Evolutionary conservation across 148 eudicot genomes (phyloP).

Genomic region (Rhododendron williamsianum): DNA sequence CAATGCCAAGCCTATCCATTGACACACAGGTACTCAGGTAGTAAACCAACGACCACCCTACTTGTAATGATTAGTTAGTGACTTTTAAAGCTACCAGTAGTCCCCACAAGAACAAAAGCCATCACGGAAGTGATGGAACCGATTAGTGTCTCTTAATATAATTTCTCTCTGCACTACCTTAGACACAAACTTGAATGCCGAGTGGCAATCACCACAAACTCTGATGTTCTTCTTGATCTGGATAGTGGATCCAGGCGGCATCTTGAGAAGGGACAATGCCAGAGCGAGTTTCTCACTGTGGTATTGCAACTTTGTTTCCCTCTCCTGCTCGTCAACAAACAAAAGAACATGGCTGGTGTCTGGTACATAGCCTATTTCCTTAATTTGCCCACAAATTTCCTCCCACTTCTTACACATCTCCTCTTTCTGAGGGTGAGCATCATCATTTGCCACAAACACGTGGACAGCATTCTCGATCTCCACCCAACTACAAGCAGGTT

Average conservation of each 20-base stretch:
- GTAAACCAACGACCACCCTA: not conserved
- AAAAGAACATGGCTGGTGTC: slow-evolving; percentile 12
- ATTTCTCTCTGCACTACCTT: slow-evolving; percentile 8
- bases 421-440: slow-evolving; percentile 10
- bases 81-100: slow-evolving; percentile 9
- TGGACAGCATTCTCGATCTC: slow-evolving; percentile 15
- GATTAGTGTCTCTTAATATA: slow-evolving; percentile 6
- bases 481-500: slow-evolving; percentile 17
- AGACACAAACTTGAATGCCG: slow-evolving; percentile 12
- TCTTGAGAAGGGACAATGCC: slow-evolving; percentile 10
- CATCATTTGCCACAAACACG: slow-evolving; percentile 15
- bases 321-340: slow-evolving; percentile 9
- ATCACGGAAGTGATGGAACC: slow-evolving; percentile 9
- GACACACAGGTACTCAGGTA: not conserved
- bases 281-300: slow-evolving; percentile 13
- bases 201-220: slow-evolving; percentile 17
- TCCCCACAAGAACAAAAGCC: slow-evolving; percentile 10
- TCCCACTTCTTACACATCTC: slow-evolving; percentile 12
- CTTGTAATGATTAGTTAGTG: not conserved
- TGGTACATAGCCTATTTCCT: slow-evolving; percentile 10
- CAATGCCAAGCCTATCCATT: not conserved
- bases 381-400: slow-evolving; percentile 6
- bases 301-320: slow-evolving; percentile 13
- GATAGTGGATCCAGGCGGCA: slow-evolving; percentile 9
- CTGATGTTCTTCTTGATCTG: slow-evolving; percentile 12